Evolutionary conservation across 2,329 filamentous ascomycete genomes (phyloP).

Genomic region (Hypomyces rosellus): DNA sequence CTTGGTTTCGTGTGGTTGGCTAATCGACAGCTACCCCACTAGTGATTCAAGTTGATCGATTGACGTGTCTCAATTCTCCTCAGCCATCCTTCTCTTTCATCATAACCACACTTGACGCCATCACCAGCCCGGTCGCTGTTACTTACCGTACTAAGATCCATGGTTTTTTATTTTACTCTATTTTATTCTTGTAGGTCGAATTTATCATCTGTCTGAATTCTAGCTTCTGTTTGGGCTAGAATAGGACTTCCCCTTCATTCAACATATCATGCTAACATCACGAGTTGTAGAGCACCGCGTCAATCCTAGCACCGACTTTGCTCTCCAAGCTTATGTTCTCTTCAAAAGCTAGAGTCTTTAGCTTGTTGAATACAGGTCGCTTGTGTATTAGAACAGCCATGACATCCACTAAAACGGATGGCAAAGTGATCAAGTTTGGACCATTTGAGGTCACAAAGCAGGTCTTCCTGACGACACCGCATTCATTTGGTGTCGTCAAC

Average conservation of each 20-base stretch:
- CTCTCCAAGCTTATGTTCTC: not conserved
- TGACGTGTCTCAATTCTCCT: not conserved
- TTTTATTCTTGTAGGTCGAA: too few species aligned
- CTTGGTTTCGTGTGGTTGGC: not conserved
- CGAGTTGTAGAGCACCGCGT: too few species aligned
- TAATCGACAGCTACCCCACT: not conserved
- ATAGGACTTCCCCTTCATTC: too few species aligned
- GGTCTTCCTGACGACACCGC: constrained; percentile 79
- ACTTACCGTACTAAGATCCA: too few species aligned
- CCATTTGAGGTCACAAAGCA: constrained; percentile 70
- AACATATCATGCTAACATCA: too few species aligned
- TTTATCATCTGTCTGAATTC: too few species aligned
- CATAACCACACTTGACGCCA: too few species aligned
- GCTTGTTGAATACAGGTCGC: not conserved
- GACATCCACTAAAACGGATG: constrained; percentile 22
- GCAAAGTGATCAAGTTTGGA: constrained; percentile 56
- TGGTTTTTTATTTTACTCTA: too few species aligned
- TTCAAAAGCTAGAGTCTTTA: not conserved
- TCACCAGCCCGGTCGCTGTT: too few species aligned
- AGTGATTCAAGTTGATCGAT: too few species aligned
- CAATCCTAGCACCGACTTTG: not conserved
- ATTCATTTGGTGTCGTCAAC: constrained; percentile 87
- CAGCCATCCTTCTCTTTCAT: not conserved
- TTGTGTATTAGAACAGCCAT: constrained; percentile 18
- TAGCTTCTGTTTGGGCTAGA: too few species aligned